Conservation (phyloP, 768 basidiomycete genomes). For the Baorangia bicolor region DNA sequence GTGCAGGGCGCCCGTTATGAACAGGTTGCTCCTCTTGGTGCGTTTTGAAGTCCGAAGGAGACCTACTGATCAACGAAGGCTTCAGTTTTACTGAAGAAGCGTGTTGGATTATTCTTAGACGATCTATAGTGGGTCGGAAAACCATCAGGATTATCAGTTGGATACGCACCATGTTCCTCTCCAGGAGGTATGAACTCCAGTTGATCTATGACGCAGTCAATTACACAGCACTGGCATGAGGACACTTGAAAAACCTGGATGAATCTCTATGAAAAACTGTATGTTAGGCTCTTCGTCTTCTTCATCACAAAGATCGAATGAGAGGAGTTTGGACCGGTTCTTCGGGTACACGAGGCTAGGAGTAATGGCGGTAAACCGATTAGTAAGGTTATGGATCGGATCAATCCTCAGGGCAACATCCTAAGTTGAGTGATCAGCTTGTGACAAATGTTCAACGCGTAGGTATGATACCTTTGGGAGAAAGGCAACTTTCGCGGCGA, state of each 20-base stretch:
- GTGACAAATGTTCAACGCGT: too few relatives aligned
- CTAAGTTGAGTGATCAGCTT: too few relatives aligned
- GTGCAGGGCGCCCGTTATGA: not conserved
- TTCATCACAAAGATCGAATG: too few relatives aligned
- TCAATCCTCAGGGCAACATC: too few relatives aligned
- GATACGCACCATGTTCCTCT: not conserved
- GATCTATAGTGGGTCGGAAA: not conserved
- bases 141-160: not conserved
- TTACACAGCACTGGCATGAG: not conserved
- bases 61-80: not conserved
- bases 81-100: not conserved
- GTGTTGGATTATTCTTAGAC: not conserved
- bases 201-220: not conserved
- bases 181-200: not conserved
- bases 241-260: not conserved
- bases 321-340: too few relatives aligned
- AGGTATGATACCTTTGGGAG: too few relatives aligned
- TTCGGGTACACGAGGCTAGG: too few relatives aligned
- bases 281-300: too few relatives aligned
- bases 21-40: not conserved
- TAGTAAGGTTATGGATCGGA: too few relatives aligned
- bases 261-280: not conserved
- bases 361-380: too few relatives aligned
- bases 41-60: not conserved
- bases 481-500: too few relatives aligned